These are phyloP conservation scores for Fusarium staphyleae DNA, from an alignment of 2,329 filamentous ascomycete genomes.

Conservation along the genomic window DNA sequence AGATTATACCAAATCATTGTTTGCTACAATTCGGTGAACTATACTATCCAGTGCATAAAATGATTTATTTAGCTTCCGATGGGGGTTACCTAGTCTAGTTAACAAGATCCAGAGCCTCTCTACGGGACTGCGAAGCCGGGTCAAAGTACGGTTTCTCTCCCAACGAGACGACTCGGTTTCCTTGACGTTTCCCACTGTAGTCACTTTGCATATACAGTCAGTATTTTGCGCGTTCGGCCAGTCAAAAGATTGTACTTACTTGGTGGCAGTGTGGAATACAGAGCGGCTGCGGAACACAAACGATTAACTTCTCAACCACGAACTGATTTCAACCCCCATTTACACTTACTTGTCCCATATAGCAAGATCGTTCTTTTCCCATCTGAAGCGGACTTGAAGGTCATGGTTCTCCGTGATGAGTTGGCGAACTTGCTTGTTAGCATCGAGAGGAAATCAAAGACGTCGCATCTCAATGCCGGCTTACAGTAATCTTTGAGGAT, in stretches of 20 bases:
- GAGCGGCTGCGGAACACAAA: slow-evolving; percentile 8
- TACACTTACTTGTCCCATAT: slow-evolving; percentile 11
- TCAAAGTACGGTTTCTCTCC: slow-evolving; percentile 11
- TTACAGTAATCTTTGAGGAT: slow-evolving; percentile 18
- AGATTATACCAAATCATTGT: too few species aligned
- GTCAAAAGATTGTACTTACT: slow-evolving; percentile 32
- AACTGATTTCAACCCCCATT: not conserved
- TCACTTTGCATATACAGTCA: slow-evolving; percentile 12
- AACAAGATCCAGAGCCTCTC: slow-evolving; percentile 14
- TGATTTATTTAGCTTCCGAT: too few species aligned
- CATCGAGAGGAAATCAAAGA: not conserved
- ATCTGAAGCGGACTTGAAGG: not conserved
- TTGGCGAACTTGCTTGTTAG: not conserved
- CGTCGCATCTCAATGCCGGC: not conserved
- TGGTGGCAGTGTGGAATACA: slow-evolving; percentile 24
- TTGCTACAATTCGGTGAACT: too few species aligned
- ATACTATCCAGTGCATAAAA: too few species aligned
- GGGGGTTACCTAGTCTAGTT: not conserved
- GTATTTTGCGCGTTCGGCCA: not conserved
- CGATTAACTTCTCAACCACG: slow-evolving; percentile 5
- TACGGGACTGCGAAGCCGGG: slow-evolving; percentile 4
- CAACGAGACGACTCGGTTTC: slow-evolving; percentile 11
- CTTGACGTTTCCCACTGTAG: slow-evolving; percentile 17
- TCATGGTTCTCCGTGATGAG: slow-evolving; percentile 2
- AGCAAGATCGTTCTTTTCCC: not conserved